Base-by-base conservation (phyloP, 2,329 filamentous ascomycete genomes). In the Juglanconis oblonga region DNA sequence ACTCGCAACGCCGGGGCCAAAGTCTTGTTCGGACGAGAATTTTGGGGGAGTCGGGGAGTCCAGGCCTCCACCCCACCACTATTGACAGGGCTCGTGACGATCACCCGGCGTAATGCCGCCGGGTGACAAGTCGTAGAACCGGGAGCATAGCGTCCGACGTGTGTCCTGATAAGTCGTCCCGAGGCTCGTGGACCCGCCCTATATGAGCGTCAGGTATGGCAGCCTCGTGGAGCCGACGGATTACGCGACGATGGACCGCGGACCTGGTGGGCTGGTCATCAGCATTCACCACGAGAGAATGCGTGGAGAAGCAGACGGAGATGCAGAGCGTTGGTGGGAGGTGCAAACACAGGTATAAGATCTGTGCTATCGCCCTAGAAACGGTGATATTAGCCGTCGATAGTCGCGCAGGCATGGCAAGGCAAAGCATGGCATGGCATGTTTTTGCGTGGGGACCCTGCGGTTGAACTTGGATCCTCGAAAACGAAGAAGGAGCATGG, bases 351-450 rank as follows among this genome's bases (percentile, higher is more conserved):
- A n/a, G 42, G 32, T 55, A 55, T 55, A 55, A 55, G 52, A 55
- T 55, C 40, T 35, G 52, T 55, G 31, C 17, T 55, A 55, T 55
- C 32, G 52, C n/a, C 42, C 52, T 55, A 31, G 44, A 55, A 47
- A 33, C 32, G 42, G 52, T 44, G 40, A 47, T 45, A 48, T 55
- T 38, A 47, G 17, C 52, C 52, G 52, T 55, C 52, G 42, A 55
- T 55, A 55, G 52, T 55, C 40, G 42, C 44, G 13, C 44, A 24
- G 17, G 17, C 17, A 2, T 24, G 17, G 17, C 17, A 24, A 24
- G 17, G 17, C 17, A 24, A 24, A 2, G 17, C 17, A 24, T 24
- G 17, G 17, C 17, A 24, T 24, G 17, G 17, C 17, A 24, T 24
- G 17, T 24, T 24, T 24, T 24, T 24, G 17, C 17, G 17, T 24